Evolutionary conservation across 306 rosid species (phyloP).

Genomic region (Quercus gilva): DNA sequence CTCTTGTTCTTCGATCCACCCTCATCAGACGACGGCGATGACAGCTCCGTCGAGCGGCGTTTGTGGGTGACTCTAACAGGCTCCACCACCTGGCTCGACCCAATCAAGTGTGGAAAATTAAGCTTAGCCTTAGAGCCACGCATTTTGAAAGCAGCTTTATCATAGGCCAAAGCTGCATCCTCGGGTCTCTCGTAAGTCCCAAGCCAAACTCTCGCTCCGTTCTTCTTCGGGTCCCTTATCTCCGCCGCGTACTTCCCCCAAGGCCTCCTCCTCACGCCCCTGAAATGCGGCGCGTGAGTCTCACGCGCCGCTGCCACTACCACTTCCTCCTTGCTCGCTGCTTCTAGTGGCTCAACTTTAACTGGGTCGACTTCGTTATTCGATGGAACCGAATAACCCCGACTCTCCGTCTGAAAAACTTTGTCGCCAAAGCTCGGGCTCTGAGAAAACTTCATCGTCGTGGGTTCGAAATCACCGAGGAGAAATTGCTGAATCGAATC

Average conservation of each 20-base stretch:
- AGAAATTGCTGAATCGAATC: neutral
- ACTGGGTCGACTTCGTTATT: no score
- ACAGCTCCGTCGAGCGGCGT: constrained; percentile 1
- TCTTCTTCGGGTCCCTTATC: constrained; percentile 47
- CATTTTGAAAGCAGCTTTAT: constrained; percentile 55
- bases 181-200: constrained; percentile 54
- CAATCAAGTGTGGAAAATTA: constrained; percentile 55
- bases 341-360: no score
- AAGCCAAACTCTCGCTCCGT: constrained; percentile 54
- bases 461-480: neutral
- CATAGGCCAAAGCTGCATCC: constrained; percentile 60
- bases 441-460: neutral
- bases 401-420: neutral
- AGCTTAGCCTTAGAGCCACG: constrained; percentile 54
- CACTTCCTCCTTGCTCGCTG: no score
- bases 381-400: neutral
- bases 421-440: no score
- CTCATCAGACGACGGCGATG: no score
- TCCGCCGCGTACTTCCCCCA: constrained; percentile 65
- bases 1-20: no score
- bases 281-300: constrained; percentile 9
- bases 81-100: neutral
- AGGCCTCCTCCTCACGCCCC: constrained; percentile 56
- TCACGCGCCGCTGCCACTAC: neutral
- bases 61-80: neutral